Evolutionary conservation across 257 asterid genomes (phyloP).

Genomic region (Solanum lycopersicoides): DNA sequence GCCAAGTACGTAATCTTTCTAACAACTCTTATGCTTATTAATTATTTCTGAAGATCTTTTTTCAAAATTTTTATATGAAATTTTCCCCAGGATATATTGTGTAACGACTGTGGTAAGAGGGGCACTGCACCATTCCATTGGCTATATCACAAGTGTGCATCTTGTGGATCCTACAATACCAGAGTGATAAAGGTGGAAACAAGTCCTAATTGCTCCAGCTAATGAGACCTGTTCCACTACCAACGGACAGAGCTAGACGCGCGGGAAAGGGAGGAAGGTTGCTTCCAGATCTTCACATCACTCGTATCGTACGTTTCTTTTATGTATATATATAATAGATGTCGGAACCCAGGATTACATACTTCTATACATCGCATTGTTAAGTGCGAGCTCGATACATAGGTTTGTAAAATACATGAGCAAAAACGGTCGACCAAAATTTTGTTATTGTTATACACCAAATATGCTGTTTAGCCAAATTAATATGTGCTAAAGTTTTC

Average conservation of each 20-base stretch:
- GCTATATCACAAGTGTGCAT: conserved; percentile 88
- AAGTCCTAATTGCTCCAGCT: conserved; percentile 43
- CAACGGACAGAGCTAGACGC: neutral
- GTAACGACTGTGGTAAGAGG: conserved; percentile 79
- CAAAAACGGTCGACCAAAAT: neutral
- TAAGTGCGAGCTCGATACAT: neutral
- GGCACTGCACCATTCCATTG: conserved; percentile 88
- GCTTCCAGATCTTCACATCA: neutral
- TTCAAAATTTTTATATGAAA: neutral
- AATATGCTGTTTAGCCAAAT: neutral
- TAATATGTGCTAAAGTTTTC: neutral
- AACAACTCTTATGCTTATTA: neutral
- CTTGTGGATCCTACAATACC: conserved; percentile 80
- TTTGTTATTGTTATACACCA: neutral
- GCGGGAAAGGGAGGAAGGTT: neutral
- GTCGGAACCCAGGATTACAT: neutral
- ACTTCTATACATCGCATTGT: neutral
- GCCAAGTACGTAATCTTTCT: conserved; percentile 40
- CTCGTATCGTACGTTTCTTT: neutral
- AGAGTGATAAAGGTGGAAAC: conserved; percentile 79
- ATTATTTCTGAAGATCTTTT: neutral
- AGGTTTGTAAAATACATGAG: neutral
- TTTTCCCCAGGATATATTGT: conserved; percentile 56
- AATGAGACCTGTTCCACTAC: neutral
- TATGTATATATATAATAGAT: neutral